Evolutionary conservation across 1,139 yeast genomes (phyloP), one percentile per base, ranked within the genome.

Genomic region (Spencermartinsiella ligniputridi): DNA sequence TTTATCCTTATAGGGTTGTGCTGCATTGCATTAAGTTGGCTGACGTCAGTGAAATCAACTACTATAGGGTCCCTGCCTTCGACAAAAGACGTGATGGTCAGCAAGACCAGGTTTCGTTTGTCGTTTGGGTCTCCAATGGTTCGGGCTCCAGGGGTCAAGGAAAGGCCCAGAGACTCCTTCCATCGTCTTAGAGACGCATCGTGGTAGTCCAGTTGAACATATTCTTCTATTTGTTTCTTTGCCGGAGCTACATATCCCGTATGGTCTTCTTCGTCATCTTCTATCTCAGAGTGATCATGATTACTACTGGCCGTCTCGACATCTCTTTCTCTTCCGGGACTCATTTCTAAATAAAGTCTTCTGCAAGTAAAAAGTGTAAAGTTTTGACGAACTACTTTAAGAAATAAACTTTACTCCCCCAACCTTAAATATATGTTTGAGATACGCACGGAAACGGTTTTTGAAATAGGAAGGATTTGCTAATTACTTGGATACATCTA

Each of bases 121-220:
- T 89, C 96, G 21, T 82, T 84, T 3, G 87, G 76, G 38, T 66
- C 75, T 4, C 63, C 65, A 24, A 62, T 54, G 21, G 53, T 43
- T 18, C 45, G 41, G 50, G 71, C 71, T 4, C 18, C 21, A 4
- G 78, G 72, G 3, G 74, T 62, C 20, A 71, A 67, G 32, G 79
- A 62, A 50, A 89, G 71, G 0, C 97, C 97, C 35, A 90, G 71
- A 1, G 95, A 84, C 47, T 83, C 88, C 67, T 90, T 90, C 97
- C 97, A 90, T 64, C 86, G 87, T 52, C 85, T 87, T 54, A 90
- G 72, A 35, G 95, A 83, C 66, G 87, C 96, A 62, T 89, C 97
- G 56, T 88, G 87, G 5, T 94, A 94, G 62, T 89, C 97, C 55
- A 89, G 49, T 20, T 55, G 76, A 50, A 85, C 78, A 66, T 89